Conservation (phyloP, 257 asterid species). For the Nicotiana benthamiana region DNA sequence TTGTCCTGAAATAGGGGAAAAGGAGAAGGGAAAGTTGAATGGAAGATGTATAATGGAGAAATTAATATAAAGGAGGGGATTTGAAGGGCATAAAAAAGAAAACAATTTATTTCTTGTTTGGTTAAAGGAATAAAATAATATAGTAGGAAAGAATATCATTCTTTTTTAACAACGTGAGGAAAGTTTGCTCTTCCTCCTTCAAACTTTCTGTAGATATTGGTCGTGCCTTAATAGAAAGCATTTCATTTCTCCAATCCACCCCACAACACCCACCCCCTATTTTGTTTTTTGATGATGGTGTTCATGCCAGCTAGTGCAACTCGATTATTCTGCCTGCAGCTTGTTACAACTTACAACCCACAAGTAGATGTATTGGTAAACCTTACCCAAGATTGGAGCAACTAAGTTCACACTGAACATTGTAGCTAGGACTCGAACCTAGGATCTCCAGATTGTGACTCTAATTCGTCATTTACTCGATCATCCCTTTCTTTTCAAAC, state of each 20-base stretch:
- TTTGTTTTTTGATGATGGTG: not conserved
- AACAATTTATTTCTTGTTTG: not conserved
- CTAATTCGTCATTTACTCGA: not conserved
- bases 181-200: not conserved
- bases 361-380: too few relatives aligned
- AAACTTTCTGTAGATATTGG: not conserved
- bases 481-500: not conserved
- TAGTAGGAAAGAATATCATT: too few relatives aligned
- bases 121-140: not conserved
- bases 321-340: not conserved
- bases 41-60: not conserved
- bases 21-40: not conserved
- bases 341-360: not conserved
- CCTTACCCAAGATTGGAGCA: too few relatives aligned
- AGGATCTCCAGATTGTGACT: not conserved
- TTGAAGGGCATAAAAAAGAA: not conserved
- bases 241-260: not conserved
- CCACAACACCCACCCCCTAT: too few relatives aligned
- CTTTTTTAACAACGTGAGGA: not conserved
- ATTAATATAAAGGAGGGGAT: not conserved
- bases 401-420: too few relatives aligned
- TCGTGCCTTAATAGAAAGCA: not conserved
- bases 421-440: not conserved
- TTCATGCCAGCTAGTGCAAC: not conserved
- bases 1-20: not conserved